phyloP scores from a whole-genome alignment of 345 rosid species.

The Rhodomyrtus tomentosa region DNA sequence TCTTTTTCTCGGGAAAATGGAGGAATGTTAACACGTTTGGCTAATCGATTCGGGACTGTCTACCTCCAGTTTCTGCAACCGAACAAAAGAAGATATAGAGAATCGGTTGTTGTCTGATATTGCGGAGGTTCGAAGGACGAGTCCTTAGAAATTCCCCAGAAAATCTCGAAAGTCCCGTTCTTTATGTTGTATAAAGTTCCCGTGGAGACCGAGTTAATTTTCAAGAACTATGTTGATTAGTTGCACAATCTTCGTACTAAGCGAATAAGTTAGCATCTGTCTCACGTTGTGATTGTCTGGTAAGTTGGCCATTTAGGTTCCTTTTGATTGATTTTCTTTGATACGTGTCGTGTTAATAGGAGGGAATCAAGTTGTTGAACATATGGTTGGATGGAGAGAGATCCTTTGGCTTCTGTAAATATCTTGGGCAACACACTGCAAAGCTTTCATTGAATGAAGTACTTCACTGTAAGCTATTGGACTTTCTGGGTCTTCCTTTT shows the following conservation, averaged over 20 bases:
- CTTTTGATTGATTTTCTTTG: not conserved
- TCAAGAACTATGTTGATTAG: not conserved
- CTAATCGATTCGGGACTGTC: not conserved
- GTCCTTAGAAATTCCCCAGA: not conserved
- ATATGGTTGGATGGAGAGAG: constrained; percentile 75
- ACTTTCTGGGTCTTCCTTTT: not conserved
- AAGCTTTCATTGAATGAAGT: constrained; percentile 54
- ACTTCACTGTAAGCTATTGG: constrained; percentile 49
- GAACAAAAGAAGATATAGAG: not conserved
- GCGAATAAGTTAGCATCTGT: not conserved
- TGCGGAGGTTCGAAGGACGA: not conserved
- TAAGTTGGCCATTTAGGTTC: not conserved
- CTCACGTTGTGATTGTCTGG: not conserved
- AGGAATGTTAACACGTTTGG: not conserved
- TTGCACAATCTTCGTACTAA: not conserved
- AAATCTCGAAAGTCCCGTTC: not conserved
- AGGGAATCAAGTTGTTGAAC: constrained; percentile 70
- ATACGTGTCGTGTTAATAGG: constrained; percentile 24
- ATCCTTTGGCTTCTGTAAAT: constrained; percentile 49
- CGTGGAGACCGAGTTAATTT: not conserved
- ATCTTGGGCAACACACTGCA: constrained; percentile 53
- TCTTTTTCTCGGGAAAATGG: not conserved
- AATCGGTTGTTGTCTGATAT: not conserved
- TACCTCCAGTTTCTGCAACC: not conserved
- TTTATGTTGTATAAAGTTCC: not conserved